Percentiles rank a stretch among this genome's conserved stretches.
Evolutionary conservation across 2,329 filamentous ascomycete species (phyloP).

Genomic region (Emergomyces pasteurianus): DNA sequence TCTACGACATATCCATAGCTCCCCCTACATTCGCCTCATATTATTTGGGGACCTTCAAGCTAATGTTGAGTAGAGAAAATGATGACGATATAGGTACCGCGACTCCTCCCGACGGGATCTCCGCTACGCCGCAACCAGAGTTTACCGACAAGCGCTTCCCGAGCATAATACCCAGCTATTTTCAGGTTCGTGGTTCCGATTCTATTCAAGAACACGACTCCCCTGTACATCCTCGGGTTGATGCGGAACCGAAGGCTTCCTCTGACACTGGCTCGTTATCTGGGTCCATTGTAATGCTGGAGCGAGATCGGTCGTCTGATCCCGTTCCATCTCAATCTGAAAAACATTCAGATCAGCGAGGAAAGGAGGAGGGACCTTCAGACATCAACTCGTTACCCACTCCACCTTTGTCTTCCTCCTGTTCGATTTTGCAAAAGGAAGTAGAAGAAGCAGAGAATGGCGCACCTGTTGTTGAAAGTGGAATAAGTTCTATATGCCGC

Average conservation of each 20-base stretch:
- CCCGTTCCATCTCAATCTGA: constrained; percentile 18
- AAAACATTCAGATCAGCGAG: constrained; percentile 13
- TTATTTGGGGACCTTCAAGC: background rate
- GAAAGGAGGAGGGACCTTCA: constrained; percentile 19
- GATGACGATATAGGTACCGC: background rate
- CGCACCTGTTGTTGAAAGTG: constrained; percentile 26
- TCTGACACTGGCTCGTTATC: constrained; percentile 23
- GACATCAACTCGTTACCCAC: constrained; percentile 29
- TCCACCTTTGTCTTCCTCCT: constrained; percentile 32
- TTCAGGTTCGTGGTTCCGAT: constrained; percentile 75
- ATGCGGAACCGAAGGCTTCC: constrained; percentile 16
- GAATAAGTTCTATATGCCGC: constrained; percentile 31
- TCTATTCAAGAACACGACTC: constrained; percentile 17
- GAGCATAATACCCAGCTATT: constrained; percentile 89
- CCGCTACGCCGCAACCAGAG: constrained; percentile 81
- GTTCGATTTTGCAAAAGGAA: constrained; percentile 33
- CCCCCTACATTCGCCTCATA: background rate
- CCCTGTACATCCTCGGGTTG: constrained; percentile 15
- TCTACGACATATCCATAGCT: background rate
- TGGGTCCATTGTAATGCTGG: constrained; percentile 32
- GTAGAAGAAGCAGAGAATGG: constrained; percentile 30
- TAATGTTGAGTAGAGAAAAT: background rate
- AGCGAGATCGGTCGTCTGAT: constrained; percentile 24
- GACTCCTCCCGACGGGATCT: constrained; percentile 43
- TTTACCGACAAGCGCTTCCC: constrained; percentile 89